A percentile compares a stretch with the other conserved stretches of the same genome.
phyloP scores from a whole-genome alignment of 2,329 filamentous ascomycete species.

The Penicillium vulpinum region DNA sequence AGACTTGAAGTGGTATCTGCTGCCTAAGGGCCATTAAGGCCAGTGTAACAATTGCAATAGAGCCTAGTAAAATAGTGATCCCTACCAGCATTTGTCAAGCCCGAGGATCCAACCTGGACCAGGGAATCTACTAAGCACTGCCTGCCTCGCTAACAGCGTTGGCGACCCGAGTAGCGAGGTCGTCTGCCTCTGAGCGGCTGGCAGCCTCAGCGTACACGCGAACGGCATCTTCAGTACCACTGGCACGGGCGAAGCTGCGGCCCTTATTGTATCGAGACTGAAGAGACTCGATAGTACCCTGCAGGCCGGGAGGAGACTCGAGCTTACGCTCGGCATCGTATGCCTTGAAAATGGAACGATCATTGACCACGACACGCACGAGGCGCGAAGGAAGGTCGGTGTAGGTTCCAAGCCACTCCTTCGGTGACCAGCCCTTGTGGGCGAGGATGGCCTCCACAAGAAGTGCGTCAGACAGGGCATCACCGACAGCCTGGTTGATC shows the following conservation, averaged over 20 bases:
- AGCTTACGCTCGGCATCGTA: slow-evolving; percentile 90
- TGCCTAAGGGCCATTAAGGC: not conserved
- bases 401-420: slow-evolving; percentile 92
- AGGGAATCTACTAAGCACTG: slow-evolving; percentile 18
- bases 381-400: slow-evolving; percentile 91
- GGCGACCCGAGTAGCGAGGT: slow-evolving; percentile 81
- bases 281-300: slow-evolving; percentile 80
- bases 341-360: slow-evolving; percentile 87
- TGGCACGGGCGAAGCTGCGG: slow-evolving; percentile 86
- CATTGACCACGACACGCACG: slow-evolving; percentile 84
- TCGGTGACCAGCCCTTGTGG: slow-evolving; percentile 86
- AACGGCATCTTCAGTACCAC: slow-evolving; percentile 93
- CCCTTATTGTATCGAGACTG: slow-evolving; percentile 91
- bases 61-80: not conserved
- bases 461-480: slow-evolving; percentile 92
- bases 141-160: slow-evolving; percentile 66
- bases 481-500: slow-evolving; percentile 97
- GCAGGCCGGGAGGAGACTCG: slow-evolving; percentile 73
- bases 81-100: not conserved
- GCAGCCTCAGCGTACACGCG: slow-evolving; percentile 94
- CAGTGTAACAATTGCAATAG: not conserved
- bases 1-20: not conserved
- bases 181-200: slow-evolving; percentile 84
- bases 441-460: slow-evolving; percentile 95
- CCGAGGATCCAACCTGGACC: not conserved